These are phyloP conservation scores for Poa annua DNA, from an alignment of 176 grass and related monocot species.

Conservation along the genomic window DNA sequence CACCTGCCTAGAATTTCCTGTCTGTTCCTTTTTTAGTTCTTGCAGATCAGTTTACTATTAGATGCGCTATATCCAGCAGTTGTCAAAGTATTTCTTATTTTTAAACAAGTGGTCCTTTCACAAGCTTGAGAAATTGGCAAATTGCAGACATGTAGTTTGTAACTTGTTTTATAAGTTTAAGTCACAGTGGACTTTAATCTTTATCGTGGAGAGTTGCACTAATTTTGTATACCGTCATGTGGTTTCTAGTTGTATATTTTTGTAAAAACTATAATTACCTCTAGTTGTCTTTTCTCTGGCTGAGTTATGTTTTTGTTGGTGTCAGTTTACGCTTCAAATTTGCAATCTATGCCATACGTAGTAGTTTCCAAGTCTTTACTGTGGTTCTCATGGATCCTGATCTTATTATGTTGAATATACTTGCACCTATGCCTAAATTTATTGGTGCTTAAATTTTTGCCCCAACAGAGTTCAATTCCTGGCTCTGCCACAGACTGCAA, in stretches of 20 bases:
- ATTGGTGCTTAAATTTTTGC: not conserved
- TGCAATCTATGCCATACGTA: not conserved
- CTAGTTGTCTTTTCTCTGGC: not conserved
- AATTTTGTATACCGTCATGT: not conserved
- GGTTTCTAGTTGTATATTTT: not conserved
- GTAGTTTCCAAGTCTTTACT: not conserved
- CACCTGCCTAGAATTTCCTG: not conserved
- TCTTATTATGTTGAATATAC: too few relatives aligned
- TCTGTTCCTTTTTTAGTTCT: not conserved
- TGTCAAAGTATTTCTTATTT: not conserved
- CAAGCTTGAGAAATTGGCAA: conserved; percentile 10
- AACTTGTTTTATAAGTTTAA: not conserved
- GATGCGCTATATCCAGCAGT: not conserved
- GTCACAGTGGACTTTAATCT: not conserved
- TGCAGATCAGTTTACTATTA: not conserved
- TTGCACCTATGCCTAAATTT: too few relatives aligned
- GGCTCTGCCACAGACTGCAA: not conserved
- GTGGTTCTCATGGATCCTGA: too few relatives aligned
- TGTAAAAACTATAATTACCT: conserved; percentile 12
- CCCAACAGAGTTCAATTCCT: not conserved
- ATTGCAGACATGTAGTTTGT: not conserved
- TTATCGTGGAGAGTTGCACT: not conserved
- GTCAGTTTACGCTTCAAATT: not conserved
- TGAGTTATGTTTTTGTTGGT: not conserved
- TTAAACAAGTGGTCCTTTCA: not conserved